Conservation (phyloP, 441 rosid genomes). For the Adansonia gregorii region DNA sequence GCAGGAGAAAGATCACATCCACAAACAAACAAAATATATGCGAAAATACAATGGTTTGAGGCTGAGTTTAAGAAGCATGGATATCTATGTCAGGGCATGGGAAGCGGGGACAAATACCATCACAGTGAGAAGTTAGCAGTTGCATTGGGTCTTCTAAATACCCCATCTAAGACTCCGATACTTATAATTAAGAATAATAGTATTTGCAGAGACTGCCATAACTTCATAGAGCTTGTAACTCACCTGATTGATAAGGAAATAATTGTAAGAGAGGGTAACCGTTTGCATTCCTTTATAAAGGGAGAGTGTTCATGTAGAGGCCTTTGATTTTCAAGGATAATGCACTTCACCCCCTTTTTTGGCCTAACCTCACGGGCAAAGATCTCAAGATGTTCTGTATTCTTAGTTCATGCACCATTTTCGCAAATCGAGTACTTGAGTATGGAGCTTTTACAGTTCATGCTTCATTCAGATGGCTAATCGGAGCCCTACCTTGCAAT, state of each 20-base stretch:
- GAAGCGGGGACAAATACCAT: slow-evolving; percentile 29
- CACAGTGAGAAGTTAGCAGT: slow-evolving; percentile 49
- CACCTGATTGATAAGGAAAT: slow-evolving; percentile 35
- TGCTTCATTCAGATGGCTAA: no score
- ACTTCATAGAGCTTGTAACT: slow-evolving; percentile 33
- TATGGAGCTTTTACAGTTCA: not conserved
- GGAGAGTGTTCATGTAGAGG: slow-evolving; percentile 37
- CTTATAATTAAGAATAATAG: slow-evolving; percentile 37
- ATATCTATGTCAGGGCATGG: slow-evolving; percentile 26
- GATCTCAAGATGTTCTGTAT: not conserved
- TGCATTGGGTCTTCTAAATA: slow-evolving; percentile 42
- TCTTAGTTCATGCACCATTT: not conserved
- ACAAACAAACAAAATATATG: slow-evolving; percentile 33
- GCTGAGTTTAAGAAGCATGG: slow-evolving; percentile 29
- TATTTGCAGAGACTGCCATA: slow-evolving; percentile 42
- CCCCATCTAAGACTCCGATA: slow-evolving; percentile 32
- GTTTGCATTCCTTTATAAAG: slow-evolving; percentile 35
- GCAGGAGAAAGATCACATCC: slow-evolving; percentile 35
- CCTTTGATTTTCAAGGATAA: not conserved
- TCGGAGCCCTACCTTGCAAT: no score
- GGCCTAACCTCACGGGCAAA: not conserved
- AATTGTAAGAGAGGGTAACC: slow-evolving; percentile 41
- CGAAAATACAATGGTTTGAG: slow-evolving; percentile 35
- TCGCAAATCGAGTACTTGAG: not conserved
- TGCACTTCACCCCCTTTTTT: not conserved